Conservation (phyloP, 2,329 filamentous ascomycete genomes). For the Aspergillus spinulosporus region DNA sequence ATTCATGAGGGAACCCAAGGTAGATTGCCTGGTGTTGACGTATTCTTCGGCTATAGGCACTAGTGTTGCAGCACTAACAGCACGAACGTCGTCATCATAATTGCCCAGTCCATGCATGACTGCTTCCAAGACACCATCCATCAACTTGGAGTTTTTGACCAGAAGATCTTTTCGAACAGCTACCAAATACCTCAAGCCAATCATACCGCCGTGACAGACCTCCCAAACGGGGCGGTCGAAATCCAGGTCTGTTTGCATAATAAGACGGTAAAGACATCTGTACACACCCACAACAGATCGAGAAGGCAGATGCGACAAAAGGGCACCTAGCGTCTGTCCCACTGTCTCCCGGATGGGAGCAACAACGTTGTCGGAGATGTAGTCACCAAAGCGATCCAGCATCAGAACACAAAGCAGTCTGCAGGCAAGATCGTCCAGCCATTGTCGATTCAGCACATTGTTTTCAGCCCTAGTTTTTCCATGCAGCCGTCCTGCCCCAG, state of each 20-base stretch:
- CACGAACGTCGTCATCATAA: slow-evolving; percentile 90
- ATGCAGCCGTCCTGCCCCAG: slow-evolving; percentile 75
- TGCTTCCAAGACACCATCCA: slow-evolving; percentile 87
- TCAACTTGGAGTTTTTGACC: slow-evolving; percentile 76
- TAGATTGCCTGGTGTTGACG: slow-evolving; percentile 75
- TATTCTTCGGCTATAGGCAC: slow-evolving; percentile 96
- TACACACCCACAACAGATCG: slow-evolving; percentile 83
- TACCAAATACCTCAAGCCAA: slow-evolving; percentile 90
- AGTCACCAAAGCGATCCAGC: slow-evolving; percentile 96
- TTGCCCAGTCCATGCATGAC: slow-evolving; percentile 95
- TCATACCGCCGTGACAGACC: slow-evolving; percentile 97
- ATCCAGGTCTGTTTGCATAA: slow-evolving; percentile 82
- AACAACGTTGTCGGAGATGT: slow-evolving; percentile 94
- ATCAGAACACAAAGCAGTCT: slow-evolving; percentile 94
- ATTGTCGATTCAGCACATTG: slow-evolving; percentile 73
- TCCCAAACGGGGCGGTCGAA: slow-evolving; percentile 81
- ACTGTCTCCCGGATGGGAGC: slow-evolving; percentile 94
- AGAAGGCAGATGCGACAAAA: slow-evolving; percentile 78
- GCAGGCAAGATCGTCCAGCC: slow-evolving; percentile 91
- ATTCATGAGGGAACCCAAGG: slow-evolving; percentile 79
- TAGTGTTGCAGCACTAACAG: slow-evolving; percentile 94
- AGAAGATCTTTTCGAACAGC: slow-evolving; percentile 91
- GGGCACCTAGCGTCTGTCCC: slow-evolving; percentile 86
- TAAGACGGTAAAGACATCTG: slow-evolving; percentile 78
- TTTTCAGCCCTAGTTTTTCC: slow-evolving; percentile 74